Conservation (phyloP, 345 rosid species). For the Populus simonii region DNA sequence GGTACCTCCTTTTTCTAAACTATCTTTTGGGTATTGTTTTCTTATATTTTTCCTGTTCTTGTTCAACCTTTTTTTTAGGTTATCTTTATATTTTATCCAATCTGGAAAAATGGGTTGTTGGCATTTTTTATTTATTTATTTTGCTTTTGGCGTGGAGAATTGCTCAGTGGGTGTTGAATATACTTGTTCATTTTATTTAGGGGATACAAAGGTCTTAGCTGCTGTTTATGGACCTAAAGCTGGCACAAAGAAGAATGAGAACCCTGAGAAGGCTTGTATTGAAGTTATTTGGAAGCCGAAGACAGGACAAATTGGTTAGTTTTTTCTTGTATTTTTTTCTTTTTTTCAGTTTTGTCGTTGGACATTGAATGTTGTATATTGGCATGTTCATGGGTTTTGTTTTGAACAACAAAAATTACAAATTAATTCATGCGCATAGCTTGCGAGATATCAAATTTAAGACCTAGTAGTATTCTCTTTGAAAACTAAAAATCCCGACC, state of each 20-base stretch:
- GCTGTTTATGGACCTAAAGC: slow-evolving; percentile 93
- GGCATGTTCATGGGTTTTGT: background rate
- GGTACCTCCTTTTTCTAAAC: slow-evolving; percentile 35
- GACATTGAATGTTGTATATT: no score
- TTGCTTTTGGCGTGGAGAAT: background rate
- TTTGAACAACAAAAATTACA: background rate
- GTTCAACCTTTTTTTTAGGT: background rate
- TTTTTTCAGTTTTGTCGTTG: background rate
- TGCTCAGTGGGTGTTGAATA: background rate
- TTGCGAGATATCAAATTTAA: no score
- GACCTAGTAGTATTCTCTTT: no score
- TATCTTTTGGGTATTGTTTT: background rate
- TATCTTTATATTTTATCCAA: background rate
- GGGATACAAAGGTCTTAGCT: slow-evolving; percentile 82
- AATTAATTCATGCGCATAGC: no score
- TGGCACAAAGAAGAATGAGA: slow-evolving; percentile 85
- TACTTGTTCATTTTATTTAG: slow-evolving; percentile 25
- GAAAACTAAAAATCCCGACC: no score
- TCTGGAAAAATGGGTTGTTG: background rate
- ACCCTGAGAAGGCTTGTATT: slow-evolving; percentile 84
- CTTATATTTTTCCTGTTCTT: background rate
- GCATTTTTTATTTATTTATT: no score
- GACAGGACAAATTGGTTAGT: slow-evolving; percentile 76
- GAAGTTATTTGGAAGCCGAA: slow-evolving; percentile 96
- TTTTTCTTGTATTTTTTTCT: background rate